Evolutionary conservation across 2,329 filamentous ascomycete genomes (phyloP).

Genomic region (Phialocephala subalpina): DNA sequence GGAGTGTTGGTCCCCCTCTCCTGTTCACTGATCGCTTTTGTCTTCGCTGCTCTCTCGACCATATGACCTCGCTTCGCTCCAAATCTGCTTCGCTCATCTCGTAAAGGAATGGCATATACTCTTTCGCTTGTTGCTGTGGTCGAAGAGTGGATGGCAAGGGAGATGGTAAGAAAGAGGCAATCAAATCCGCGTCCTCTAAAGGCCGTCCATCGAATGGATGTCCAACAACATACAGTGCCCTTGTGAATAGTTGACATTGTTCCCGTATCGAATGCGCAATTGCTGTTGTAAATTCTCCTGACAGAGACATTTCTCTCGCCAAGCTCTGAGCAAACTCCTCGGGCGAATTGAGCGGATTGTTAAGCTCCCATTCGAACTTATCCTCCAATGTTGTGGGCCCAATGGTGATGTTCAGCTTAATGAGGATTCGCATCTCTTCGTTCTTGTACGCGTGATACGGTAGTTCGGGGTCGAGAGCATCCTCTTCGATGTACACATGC

Average conservation of each 20-base stretch:
- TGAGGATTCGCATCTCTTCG: constrained; percentile 95
- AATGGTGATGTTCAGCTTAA: constrained; percentile 98
- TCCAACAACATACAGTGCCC: constrained; percentile 89
- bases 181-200: constrained; percentile 89
- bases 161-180: constrained; percentile 84
- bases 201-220: constrained; percentile 95
- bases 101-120: constrained; percentile 92
- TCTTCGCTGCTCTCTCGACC: constrained; percentile 90
- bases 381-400: constrained; percentile 93
- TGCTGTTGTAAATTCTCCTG: constrained; percentile 95
- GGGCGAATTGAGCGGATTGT: constrained; percentile 90
- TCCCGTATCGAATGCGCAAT: constrained; percentile 98
- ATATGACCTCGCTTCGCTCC: constrained; percentile 89
- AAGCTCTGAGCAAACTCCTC: constrained; percentile 93
- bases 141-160: constrained; percentile 86
- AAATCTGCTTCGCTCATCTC: constrained; percentile 91
- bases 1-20: constrained; percentile 88
- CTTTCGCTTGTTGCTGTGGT: constrained; percentile 90
- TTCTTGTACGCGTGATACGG: constrained; percentile 97
- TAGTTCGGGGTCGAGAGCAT: constrained; percentile 86
- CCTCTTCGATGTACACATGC: constrained; percentile 88
- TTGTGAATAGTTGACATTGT: constrained; percentile 92
- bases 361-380: constrained; percentile 99
- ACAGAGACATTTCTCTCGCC: constrained; percentile 87
- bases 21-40: constrained; percentile 97